Evolutionary conservation across 805 yeast species (phyloP).

Genomic region (Candida silvicultrix): DNA sequence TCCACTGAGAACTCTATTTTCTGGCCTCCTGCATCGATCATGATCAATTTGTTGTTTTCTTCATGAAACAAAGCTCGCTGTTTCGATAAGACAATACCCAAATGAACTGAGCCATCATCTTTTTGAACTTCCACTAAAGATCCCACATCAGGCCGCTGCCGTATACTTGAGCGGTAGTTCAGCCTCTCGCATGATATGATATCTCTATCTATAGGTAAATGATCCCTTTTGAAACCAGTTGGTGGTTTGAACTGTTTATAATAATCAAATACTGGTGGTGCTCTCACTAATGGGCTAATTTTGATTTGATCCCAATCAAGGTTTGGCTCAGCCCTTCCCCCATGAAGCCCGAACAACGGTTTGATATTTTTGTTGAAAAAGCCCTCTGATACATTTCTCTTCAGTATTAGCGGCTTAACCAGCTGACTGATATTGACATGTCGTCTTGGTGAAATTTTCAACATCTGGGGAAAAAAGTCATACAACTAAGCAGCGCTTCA

Average conservation of each 20-base stretch:
- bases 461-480: neutral
- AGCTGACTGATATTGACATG: neutral
- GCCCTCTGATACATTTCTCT: neutral
- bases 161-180: neutral
- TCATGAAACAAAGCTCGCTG: constrained; percentile 28
- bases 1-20: neutral
- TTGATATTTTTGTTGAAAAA: neutral
- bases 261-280: neutral
- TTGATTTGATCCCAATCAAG: neutral
- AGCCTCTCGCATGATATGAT: neutral
- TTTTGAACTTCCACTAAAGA: constrained; percentile 33
- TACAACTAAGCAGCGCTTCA: neutral
- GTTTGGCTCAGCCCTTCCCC: neutral
- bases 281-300: neutral
- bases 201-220: neutral
- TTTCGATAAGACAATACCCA: constrained; percentile 33
- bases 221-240: neutral
- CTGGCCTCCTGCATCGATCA: neutral
- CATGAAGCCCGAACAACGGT: neutral
- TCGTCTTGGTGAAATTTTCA: neutral
- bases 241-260: neutral
- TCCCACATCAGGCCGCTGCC: constrained; percentile 21
- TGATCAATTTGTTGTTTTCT: constrained; percentile 3
- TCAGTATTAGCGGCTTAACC: neutral
- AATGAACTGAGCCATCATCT: constrained; percentile 9